Evolutionary conservation across 805 yeast genomes (phyloP).

Genomic region (Zygosaccharomyces bisporus): DNA sequence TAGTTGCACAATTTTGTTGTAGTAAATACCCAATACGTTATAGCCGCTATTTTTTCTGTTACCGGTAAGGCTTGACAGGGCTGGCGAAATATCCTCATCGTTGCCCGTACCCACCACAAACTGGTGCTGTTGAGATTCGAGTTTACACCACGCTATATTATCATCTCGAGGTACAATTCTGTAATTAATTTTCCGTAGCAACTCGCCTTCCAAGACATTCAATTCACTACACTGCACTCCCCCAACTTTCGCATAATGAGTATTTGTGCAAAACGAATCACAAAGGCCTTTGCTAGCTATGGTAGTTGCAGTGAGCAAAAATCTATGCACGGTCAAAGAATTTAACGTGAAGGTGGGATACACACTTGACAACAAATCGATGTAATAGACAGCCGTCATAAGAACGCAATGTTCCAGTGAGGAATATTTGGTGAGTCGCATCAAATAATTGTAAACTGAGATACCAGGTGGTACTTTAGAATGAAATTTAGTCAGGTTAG

Average conservation of each 20-base stretch:
- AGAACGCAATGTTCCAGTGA: slow-evolving; percentile 80
- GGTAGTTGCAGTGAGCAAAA: slow-evolving; percentile 83
- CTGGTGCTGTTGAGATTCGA: slow-evolving; percentile 27
- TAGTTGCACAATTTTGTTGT: slow-evolving; percentile 45
- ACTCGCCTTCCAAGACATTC: slow-evolving; percentile 85
- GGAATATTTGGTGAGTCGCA: slow-evolving; percentile 77
- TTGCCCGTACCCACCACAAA: slow-evolving; percentile 16
- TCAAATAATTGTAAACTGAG: slow-evolving; percentile 70
- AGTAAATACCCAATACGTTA: slow-evolving; percentile 46
- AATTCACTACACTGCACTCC: slow-evolving; percentile 82
- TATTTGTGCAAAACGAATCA: slow-evolving; percentile 89
- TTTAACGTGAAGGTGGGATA: slow-evolving; percentile 79
- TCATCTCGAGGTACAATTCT: slow-evolving; percentile 57
- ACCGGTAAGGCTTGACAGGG: not conserved
- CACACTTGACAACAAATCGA: slow-evolving; percentile 74
- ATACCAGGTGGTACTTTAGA: slow-evolving; percentile 90
- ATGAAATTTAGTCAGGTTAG: slow-evolving; percentile 76
- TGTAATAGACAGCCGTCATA: slow-evolving; percentile 80
- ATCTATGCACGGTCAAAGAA: slow-evolving; percentile 91
- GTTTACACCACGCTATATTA: slow-evolving; percentile 39
- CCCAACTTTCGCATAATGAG: slow-evolving; percentile 94
- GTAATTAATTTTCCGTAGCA: slow-evolving; percentile 75
- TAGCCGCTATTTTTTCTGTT: slow-evolving; percentile 25
- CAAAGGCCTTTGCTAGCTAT: slow-evolving; percentile 88
- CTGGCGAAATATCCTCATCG: slow-evolving; percentile 16